Evolutionary conservation across 2,329 filamentous ascomycete genomes (phyloP).

Genomic region (Colletotrichum euphorbiae): DNA sequence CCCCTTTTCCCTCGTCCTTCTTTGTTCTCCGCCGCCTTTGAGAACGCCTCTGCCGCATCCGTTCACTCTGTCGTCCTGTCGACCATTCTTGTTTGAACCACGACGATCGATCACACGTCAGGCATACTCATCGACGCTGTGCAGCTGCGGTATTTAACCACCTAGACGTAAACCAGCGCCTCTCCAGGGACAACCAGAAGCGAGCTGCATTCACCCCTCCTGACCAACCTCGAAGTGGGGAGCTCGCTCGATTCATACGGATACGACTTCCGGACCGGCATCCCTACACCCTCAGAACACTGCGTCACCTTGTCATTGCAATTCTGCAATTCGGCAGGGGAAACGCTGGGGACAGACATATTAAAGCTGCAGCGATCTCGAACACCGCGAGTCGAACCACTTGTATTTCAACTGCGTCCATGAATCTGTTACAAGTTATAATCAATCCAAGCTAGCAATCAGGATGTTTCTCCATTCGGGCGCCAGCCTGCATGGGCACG

Average conservation of each 20-base stretch:
- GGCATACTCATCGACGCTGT: neutral
- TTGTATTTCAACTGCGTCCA: neutral
- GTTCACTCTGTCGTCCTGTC: constrained; percentile 25
- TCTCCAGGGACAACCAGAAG: neutral
- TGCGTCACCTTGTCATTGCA: neutral
- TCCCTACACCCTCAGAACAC: constrained; percentile 2
- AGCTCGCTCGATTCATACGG: constrained; percentile 23
- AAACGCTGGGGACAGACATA: constrained; percentile 26
- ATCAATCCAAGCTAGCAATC: constrained; percentile 4
- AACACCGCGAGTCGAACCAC: neutral
- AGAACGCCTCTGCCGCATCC: constrained; percentile 31
- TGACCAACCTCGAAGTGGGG: constrained; percentile 24
- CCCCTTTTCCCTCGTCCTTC: constrained; percentile 11
- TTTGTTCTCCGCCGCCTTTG: constrained; percentile 32
- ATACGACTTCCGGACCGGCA: neutral
- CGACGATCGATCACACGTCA: constrained; percentile 26
- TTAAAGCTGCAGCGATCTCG: constrained; percentile 7
- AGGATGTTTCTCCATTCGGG: constrained; percentile 70
- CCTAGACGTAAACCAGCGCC: neutral
- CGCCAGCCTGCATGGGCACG: constrained; percentile 70
- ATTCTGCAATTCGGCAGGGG: neutral
- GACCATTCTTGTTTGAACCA: constrained; percentile 23
- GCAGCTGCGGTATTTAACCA: constrained; percentile 13
- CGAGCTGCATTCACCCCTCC: constrained; percentile 20
- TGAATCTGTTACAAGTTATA: constrained; percentile 5